phyloP scores from a whole-genome alignment of 177 flowering plant species.

The Telopea speciosissima region DNA sequence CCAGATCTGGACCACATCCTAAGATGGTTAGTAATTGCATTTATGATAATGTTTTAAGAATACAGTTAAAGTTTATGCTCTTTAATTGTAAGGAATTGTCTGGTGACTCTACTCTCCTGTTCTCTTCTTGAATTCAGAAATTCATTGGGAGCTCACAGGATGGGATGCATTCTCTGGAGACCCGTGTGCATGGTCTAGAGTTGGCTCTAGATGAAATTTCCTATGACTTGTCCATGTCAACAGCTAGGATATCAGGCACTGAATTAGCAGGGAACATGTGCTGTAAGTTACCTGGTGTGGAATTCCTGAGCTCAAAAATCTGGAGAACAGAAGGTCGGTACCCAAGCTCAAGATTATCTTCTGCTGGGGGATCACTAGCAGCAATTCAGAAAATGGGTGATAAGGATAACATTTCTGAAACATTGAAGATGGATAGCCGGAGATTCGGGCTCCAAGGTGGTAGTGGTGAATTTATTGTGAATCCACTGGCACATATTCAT shows the following conservation, averaged over 20 bases:
- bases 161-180: conserved; percentile 72
- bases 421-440: conserved; percentile 26
- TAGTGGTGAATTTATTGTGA: conserved; percentile 57
- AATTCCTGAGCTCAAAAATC: conserved; percentile 69
- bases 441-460: conserved; percentile 42
- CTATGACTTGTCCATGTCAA: conserved; percentile 65
- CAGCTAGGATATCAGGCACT: conserved; percentile 43
- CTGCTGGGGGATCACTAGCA: conserved; percentile 29
- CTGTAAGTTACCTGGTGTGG: conserved; percentile 76
- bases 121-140: conserved; percentile 29
- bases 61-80: not conserved
- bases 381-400: conserved; percentile 27
- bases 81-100: not conserved
- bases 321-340: conserved; percentile 48
- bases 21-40: not conserved
- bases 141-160: conserved; percentile 83
- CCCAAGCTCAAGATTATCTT: conserved; percentile 31
- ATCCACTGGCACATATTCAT: conserved; percentile 68
- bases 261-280: conserved; percentile 36
- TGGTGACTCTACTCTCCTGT: conserved; percentile 1
- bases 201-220: conserved; percentile 75
- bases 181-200: conserved; percentile 90
- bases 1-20: not conserved
- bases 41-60: not conserved
- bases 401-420: conserved; percentile 27